Conservation (phyloP, 2,329 filamentous ascomycete species). For the Fusarium irregulare region DNA sequence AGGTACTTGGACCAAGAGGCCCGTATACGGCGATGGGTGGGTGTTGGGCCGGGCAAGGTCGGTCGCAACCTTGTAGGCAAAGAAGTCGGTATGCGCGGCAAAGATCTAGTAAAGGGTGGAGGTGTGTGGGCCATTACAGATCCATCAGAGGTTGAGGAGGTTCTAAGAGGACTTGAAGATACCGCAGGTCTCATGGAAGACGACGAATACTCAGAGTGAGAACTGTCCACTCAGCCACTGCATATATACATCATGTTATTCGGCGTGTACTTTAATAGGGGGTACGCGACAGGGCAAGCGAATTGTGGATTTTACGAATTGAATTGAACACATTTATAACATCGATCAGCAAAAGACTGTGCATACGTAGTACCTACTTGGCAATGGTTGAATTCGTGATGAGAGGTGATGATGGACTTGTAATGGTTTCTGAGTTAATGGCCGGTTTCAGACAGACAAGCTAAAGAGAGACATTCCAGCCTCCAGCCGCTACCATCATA, state of each 20-base stretch:
- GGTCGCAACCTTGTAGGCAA: slow-evolving; percentile 94
- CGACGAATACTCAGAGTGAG: slow-evolving; percentile 53
- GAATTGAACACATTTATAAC: slow-evolving; percentile 13
- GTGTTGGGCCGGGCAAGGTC: slow-evolving; percentile 93
- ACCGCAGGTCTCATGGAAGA: slow-evolving; percentile 67
- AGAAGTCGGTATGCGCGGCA: slow-evolving; percentile 87
- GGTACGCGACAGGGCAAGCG: slow-evolving; percentile 19
- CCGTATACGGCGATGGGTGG: slow-evolving; percentile 86
- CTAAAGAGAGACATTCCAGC: slow-evolving; percentile 41
- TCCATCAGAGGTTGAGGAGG: slow-evolving; percentile 79
- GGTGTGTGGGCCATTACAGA: slow-evolving; percentile 93
- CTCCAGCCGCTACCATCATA: slow-evolving; percentile 26
- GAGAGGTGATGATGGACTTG: background rate
- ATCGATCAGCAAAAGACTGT: background rate
- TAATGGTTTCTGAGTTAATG: slow-evolving; percentile 28
- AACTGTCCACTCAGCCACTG: background rate
- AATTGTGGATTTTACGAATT: background rate
- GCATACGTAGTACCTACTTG: background rate
- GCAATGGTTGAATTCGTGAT: background rate
- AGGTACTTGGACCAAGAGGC: slow-evolving; percentile 87
- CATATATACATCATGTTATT: slow-evolving; percentile 3
- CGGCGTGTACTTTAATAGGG: slow-evolving; percentile 20
- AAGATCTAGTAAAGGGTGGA: slow-evolving; percentile 84
- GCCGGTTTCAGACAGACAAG: slow-evolving; percentile 35
- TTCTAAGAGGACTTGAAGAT: slow-evolving; percentile 72